Conservation (phyloP, 495 filamentous ascomycete genomes). For the Aspergillus diversus region DNA sequence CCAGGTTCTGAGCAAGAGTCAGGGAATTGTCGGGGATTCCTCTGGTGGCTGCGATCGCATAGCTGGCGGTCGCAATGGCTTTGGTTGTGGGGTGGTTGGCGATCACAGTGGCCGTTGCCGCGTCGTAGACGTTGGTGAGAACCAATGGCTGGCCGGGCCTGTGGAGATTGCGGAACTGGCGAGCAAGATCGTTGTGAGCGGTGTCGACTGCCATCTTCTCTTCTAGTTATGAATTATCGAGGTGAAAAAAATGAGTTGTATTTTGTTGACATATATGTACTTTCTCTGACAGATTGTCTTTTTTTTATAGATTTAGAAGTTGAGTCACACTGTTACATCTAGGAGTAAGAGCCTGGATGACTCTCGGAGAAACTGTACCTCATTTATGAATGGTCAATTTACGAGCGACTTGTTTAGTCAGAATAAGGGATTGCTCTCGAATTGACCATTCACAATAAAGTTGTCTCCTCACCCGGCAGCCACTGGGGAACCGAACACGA, state of each 20-base stretch:
- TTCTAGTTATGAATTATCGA: background rate
- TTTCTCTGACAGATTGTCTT: no score
- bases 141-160: constrained; percentile 49
- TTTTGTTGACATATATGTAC: no score
- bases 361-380: background rate
- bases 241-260: background rate
- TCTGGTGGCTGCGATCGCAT: constrained; percentile 47
- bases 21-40: constrained; percentile 49
- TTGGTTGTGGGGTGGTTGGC: constrained; percentile 42
- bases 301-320: no score
- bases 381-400: constrained; percentile 5
- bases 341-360: background rate
- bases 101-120: constrained; percentile 44
- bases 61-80: constrained; percentile 59
- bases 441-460: constrained; percentile 22
- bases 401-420: background rate
- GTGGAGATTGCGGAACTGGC: constrained; percentile 45
- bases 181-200: constrained; percentile 23
- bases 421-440: constrained; percentile 23
- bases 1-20: constrained; percentile 52
- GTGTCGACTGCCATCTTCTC: constrained; percentile 17
- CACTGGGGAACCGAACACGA: no score
- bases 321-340: background rate
- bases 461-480: background rate
- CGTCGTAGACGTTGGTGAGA: constrained; percentile 58